These are phyloP conservation scores for Suillus brevipes DNA, from an alignment of 768 basidiomycete genomes.

Conservation along the genomic window DNA sequence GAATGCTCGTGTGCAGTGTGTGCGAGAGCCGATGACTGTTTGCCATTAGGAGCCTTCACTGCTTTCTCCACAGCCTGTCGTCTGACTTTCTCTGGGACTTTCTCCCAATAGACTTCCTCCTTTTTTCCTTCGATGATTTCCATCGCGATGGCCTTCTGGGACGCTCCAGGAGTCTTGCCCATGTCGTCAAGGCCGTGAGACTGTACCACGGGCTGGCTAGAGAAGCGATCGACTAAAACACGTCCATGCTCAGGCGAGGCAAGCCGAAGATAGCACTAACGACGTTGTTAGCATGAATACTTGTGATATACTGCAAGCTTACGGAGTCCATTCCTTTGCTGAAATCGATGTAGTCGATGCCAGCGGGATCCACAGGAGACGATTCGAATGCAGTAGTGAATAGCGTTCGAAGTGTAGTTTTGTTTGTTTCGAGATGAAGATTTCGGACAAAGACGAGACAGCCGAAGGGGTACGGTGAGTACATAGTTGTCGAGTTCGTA, in stretches of 20 bases:
- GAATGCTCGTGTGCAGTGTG: neutral
- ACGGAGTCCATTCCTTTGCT: slow-evolving; percentile 76
- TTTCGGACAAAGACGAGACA: slow-evolving; percentile 74
- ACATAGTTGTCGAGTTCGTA: slow-evolving; percentile 12
- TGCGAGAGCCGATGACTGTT: neutral
- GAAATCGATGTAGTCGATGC: slow-evolving; percentile 79
- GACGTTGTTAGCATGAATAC: neutral
- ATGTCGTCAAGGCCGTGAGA: slow-evolving; percentile 53
- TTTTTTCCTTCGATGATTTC: slow-evolving; percentile 63
- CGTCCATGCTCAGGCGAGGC: slow-evolving; percentile 49
- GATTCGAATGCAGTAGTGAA: slow-evolving; percentile 46
- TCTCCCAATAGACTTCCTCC: slow-evolving; percentile 78
- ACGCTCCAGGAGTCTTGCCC: slow-evolving; percentile 33
- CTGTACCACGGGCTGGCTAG: slow-evolving; percentile 39
- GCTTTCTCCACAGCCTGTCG: slow-evolving; percentile 58
- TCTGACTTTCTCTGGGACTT: slow-evolving; percentile 73
- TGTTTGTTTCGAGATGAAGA: slow-evolving; percentile 75
- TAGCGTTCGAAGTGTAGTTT: slow-evolving; percentile 68
- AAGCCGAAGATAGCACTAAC: slow-evolving; percentile 76
- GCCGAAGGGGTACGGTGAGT: slow-evolving; percentile 54
- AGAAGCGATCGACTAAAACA: slow-evolving; percentile 48
- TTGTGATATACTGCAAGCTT: slow-evolving; percentile 19
- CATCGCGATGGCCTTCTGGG: slow-evolving; percentile 37
- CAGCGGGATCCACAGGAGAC: slow-evolving; percentile 22
- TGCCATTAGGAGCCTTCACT: neutral